Evolutionary conservation across 345 rosid genomes (phyloP).

Genomic region (Linum lewisii): DNA sequence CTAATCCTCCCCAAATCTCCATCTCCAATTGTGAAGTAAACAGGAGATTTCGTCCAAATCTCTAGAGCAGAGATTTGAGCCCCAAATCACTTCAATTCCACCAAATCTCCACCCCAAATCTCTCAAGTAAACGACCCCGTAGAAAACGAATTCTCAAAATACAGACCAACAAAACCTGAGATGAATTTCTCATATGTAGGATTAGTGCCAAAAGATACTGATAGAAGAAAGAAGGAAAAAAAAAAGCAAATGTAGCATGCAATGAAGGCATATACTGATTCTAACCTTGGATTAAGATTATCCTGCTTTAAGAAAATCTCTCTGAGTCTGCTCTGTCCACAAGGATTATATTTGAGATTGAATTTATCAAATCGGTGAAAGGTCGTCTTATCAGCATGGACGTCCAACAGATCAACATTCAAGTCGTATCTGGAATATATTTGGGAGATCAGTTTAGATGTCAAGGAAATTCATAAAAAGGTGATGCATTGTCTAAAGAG

Average conservation of each 20-base stretch:
- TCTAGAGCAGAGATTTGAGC: too few species aligned
- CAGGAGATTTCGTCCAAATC: too few species aligned
- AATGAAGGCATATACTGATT: constrained; percentile 8
- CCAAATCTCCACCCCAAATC: too few species aligned
- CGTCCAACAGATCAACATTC: constrained; percentile 96
- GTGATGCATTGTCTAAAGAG: not conserved
- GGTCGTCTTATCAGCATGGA: constrained; percentile 98
- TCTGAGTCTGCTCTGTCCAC: constrained; percentile 99
- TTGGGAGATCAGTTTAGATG: not conserved
- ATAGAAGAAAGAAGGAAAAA: too few species aligned
- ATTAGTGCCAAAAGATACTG: too few species aligned
- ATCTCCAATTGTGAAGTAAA: too few species aligned
- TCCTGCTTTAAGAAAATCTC: constrained; percentile 99
- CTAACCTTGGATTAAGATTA: constrained; percentile 91
- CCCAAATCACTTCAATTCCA: too few species aligned
- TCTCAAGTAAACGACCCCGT: too few species aligned
- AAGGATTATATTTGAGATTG: constrained; percentile 97
- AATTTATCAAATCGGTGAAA: constrained; percentile 99
- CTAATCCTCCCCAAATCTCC: too few species aligned
- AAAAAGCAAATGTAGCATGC: too few species aligned
- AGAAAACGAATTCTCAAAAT: not conserved
- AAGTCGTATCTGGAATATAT: constrained; percentile 57
- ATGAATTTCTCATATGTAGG: too few species aligned
- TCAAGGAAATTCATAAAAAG: constrained; percentile 10
- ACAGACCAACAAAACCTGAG: not conserved